phyloP scores from a whole-genome alignment of 768 basidiomycete species.

The Kwoniella dendrophila region DNA sequence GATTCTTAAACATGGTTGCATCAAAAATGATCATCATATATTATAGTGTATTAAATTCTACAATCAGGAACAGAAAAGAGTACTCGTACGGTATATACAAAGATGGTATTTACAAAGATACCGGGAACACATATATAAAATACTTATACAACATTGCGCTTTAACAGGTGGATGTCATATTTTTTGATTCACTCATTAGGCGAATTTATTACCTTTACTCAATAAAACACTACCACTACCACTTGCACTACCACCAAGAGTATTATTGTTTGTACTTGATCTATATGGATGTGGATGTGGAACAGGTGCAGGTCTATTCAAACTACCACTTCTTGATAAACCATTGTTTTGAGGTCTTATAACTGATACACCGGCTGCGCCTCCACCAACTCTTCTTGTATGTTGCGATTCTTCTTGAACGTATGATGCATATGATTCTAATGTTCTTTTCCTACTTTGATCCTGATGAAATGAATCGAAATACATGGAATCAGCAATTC shows the following conservation, averaged over 20 bases:
- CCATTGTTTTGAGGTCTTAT: conserved; percentile 10
- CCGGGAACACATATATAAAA: not conserved
- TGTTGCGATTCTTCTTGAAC: conserved; percentile 32
- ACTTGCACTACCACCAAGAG: conserved; percentile 13
- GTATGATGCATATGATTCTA: conserved; percentile 19
- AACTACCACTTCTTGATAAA: conserved; percentile 1
- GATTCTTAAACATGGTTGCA: too few species aligned
- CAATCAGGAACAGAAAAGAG: not conserved
- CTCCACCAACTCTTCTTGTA: conserved; percentile 25
- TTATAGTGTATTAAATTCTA: not conserved
- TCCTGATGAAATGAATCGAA: not conserved
- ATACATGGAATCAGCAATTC: not conserved
- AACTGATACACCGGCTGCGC: conserved; percentile 28
- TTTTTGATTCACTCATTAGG: not conserved
- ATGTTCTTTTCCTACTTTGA: conserved; percentile 3
- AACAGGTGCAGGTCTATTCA: conserved; percentile 16
- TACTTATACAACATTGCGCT: too few species aligned
- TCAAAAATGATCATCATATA: not conserved
- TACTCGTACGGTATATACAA: not conserved
- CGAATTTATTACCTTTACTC: conserved; percentile 5
- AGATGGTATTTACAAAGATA: not conserved
- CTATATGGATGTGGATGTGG: conserved; percentile 22
- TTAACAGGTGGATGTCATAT: not conserved
- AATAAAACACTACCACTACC: conserved; percentile 8
- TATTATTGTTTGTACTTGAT: conserved; percentile 13